Evolutionary conservation across 768 basidiomycete genomes (phyloP), one percentile per base, ranked within the genome.

Genomic region (Rhodocollybia butyracea): DNA sequence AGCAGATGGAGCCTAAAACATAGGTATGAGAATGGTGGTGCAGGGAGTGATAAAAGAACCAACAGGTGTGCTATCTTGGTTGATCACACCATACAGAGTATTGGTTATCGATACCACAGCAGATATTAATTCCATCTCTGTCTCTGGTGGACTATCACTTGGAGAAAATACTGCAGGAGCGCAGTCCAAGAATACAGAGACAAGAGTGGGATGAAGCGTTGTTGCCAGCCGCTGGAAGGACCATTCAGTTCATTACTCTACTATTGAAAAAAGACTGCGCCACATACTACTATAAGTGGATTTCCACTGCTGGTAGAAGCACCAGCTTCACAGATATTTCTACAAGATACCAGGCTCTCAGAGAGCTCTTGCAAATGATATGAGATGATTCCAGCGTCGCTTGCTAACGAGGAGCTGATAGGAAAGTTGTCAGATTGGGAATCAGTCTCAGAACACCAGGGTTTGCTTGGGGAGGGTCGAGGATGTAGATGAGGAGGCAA

Each of bases 131-230:
- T 82, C 79, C 17, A 84, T 68, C 57, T 89, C 86, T 2, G 77
- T 78, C 56, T 86, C 85, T 12, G 81, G 68, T 2, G 84, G 81
- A 29, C 64, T 76, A n/a, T 71, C 71, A 59, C 78, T 80, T 0
- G 90, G 88, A 3, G 85, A 79, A 70, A 96, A 95, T 2, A 89
- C 89, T 13, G 81, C 66, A 2, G 95, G 91, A 3, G 92, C 91
- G 60, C 84, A 83, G 67, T 98, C 95, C 21, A 98, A 81, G 70
- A 93, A 91, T 1, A 89, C 86, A 21, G 92, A 86, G 2, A 93
- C 73, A 11, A 98, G 73, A 10, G 86, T 85, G 3, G 92, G 78
- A 61, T 94, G 83, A n/a, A 98, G 70, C 13, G 85, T 81, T 51
- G 80, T 78, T 55, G 88, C 83, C 26, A 97, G 73, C 66, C 80